A percentile compares a stretch with the other conserved stretches of the same genome.
phyloP scores from a whole-genome alignment of 345 rosid species.

The Atalantia buxifolia region DNA sequence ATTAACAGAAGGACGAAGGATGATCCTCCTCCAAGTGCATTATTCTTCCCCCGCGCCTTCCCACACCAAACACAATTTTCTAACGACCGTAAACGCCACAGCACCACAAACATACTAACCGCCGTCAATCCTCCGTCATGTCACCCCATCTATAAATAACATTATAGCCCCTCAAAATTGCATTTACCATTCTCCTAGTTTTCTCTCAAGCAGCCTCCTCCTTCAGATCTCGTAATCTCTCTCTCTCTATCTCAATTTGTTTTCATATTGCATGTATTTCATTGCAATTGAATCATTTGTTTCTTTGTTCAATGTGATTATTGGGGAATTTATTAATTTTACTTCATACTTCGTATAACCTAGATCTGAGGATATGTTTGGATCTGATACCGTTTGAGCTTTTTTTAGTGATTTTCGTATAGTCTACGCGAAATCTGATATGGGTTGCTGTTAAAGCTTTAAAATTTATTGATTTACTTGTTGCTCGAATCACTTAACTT shows the following conservation, averaged over 20 bases:
- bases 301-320: background rate
- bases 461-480: background rate
- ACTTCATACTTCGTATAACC: background rate
- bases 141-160: background rate
- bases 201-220: constrained; percentile 2
- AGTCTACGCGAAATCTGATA: background rate
- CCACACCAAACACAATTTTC: background rate
- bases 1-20: too few relatives aligned
- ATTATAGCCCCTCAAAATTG: too few relatives aligned
- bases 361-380: constrained; percentile 18
- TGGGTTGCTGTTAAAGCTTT: background rate
- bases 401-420: background rate
- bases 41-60: background rate
- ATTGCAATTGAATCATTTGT: background rate
- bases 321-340: background rate
- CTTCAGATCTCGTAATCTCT: constrained; percentile 16
- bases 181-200: background rate
- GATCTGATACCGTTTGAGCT: constrained; percentile 6
- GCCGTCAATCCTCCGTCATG: background rate
- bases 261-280: background rate
- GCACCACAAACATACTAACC: background rate
- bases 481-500: background rate
- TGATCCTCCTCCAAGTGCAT: background rate
- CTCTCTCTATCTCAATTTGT: background rate
- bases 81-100: background rate